Conservation (phyloP, 352 stramenopile species). For the Globisporangium cystogenes region DNA sequence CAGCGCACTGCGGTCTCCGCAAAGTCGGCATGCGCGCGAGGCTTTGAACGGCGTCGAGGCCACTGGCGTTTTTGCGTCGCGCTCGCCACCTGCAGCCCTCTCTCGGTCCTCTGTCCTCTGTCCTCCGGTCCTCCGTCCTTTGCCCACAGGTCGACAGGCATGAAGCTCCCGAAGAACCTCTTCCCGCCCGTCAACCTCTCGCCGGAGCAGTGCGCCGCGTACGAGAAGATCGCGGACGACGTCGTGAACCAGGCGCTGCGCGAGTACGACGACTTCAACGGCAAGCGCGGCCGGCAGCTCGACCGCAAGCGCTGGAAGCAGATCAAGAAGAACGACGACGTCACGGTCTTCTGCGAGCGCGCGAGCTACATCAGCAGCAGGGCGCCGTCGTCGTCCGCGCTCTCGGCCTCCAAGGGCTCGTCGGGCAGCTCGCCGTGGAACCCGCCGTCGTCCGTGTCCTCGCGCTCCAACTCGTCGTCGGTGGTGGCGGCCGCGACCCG, state of each 20-base stretch:
- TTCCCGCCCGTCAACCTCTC: slow-evolving; percentile 26
- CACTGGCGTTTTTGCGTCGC: no score
- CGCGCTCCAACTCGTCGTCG: no score
- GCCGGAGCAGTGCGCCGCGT: slow-evolving; percentile 18
- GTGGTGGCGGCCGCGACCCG: no score
- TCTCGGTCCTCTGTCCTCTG: no score
- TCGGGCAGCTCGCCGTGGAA: not conserved
- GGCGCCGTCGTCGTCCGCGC: no score
- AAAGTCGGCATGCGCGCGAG: no score
- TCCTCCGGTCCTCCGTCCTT: no score
- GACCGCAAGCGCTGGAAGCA: slow-evolving; percentile 34
- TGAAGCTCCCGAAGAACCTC: slow-evolving; percentile 23
- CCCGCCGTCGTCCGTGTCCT: not conserved
- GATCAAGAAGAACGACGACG: slow-evolving; percentile 25
- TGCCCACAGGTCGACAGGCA: no score
- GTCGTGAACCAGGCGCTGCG: slow-evolving; percentile 28
- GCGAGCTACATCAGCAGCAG: not conserved
- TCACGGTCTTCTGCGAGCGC: slow-evolving; percentile 31
- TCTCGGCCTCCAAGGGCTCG: no score
- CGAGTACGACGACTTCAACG: slow-evolving; percentile 35
- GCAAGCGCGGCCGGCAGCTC: slow-evolving; percentile 16
- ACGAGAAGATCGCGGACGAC: slow-evolving; percentile 18
- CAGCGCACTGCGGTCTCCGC: no score
- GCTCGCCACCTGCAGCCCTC: not conserved
- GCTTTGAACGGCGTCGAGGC: no score